Evolutionary conservation across 495 filamentous ascomycete species (phyloP).

Genomic region (Chlorociboria aeruginascens): DNA sequence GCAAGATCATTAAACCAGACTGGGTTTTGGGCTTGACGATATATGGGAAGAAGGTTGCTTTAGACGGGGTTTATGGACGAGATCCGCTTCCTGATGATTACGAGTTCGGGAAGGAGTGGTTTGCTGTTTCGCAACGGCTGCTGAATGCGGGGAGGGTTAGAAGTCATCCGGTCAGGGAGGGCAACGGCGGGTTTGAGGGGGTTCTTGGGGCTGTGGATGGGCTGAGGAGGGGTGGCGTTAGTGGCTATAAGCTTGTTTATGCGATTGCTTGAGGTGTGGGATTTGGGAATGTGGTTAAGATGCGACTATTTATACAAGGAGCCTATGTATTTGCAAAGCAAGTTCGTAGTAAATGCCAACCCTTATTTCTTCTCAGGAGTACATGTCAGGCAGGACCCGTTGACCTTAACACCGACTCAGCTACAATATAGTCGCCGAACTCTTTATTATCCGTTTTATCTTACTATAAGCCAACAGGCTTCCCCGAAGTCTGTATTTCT

Average conservation of each 20-base stretch:
- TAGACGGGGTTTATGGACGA: constrained; percentile 19
- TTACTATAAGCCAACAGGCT: no score
- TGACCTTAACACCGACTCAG: no score
- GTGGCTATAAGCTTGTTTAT: constrained; percentile 16
- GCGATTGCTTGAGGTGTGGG: no score
- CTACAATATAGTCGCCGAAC: no score
- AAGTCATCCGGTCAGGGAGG: constrained; percentile 14
- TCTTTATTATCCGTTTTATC: no score
- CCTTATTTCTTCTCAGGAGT: no score
- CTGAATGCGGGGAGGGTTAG: constrained; percentile 10
- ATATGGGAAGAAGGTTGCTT: constrained; percentile 18
- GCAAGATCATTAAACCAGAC: constrained; percentile 16
- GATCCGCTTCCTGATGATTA: constrained; percentile 10
- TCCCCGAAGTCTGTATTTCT: no score
- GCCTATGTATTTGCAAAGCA: no score
- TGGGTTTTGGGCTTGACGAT: constrained; percentile 23
- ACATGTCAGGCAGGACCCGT: no score
- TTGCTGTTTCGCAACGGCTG: neutral
- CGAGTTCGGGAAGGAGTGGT: neutral
- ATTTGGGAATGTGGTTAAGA: no score
- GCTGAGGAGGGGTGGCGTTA: constrained; percentile 6
- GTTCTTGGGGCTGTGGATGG: constrained; percentile 11
- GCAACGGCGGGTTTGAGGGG: constrained; percentile 10
- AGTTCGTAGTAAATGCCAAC: no score
- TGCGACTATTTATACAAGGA: no score